A percentile compares a stretch with the other conserved stretches of the same genome.
These are phyloP conservation scores for Heritiera fomes DNA, from an alignment of 345 rosid species.

Conservation along the genomic window DNA sequence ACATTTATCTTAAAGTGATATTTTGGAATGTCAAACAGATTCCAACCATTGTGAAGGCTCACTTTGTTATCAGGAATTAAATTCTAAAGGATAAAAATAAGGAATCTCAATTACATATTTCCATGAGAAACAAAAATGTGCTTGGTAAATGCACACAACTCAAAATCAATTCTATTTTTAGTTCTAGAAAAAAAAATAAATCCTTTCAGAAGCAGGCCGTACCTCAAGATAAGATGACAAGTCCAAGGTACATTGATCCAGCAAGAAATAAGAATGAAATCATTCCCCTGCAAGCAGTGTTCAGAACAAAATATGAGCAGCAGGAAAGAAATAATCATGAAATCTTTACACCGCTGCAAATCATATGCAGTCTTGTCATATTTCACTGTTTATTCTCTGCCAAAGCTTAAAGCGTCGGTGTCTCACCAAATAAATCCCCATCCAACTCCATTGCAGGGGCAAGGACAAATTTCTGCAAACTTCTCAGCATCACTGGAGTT, in stretches of 20 bases:
- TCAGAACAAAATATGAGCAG: neutral
- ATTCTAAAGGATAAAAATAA: neutral
- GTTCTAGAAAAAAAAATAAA: neutral
- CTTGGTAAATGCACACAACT: neutral
- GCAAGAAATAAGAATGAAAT: conserved; percentile 79
- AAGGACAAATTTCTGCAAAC: conserved; percentile 94
- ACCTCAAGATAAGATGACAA: conserved; percentile 85
- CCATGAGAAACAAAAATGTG: neutral
- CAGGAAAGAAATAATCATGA: neutral
- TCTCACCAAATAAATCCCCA: conserved; percentile 96
- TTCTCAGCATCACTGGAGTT: conserved; percentile 95
- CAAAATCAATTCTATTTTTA: neutral
- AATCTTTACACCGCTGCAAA: neutral
- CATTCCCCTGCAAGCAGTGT: conserved; percentile 76
- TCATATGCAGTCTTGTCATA: neutral
- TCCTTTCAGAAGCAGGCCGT: conserved; percentile 25
- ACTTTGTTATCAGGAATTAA: neutral
- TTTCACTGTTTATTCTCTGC: conserved; percentile 1
- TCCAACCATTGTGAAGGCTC: neutral
- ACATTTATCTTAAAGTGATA: neutral
- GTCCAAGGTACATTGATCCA: conserved; percentile 79
- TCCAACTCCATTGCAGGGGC: conserved; percentile 89
- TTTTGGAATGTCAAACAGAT: neutral
- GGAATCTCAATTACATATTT: neutral
- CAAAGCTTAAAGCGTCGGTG: conserved; percentile 9